A percentile compares a stretch with the other conserved stretches of the same genome.
These are phyloP conservation scores for Peronospora tabacina DNA, from an alignment of 352 stramenopile genomes.

Conservation along the genomic window DNA sequence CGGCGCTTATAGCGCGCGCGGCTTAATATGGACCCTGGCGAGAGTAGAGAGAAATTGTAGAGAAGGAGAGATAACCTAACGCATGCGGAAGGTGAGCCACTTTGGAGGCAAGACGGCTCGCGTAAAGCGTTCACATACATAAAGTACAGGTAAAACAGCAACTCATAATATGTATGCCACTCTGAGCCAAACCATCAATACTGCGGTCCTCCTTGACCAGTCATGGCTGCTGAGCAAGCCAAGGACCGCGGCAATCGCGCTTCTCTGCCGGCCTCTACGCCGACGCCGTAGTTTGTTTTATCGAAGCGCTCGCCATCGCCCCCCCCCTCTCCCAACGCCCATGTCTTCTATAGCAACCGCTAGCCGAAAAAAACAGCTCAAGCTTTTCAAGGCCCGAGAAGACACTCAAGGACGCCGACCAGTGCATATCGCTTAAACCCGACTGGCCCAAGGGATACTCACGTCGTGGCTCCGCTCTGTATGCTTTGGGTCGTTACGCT, in stretches of 20 bases:
- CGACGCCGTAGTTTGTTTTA: constrained; percentile 66
- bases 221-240: constrained; percentile 79
- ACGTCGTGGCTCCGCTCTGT: constrained; percentile 71
- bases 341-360: constrained; percentile 82
- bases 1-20: no score
- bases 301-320: constrained; percentile 63
- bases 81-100: no score
- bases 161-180: no score
- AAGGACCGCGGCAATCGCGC: constrained; percentile 81
- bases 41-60: no score
- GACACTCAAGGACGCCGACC: constrained; percentile 70
- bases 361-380: constrained; percentile 77
- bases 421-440: constrained; percentile 66
- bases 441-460: constrained; percentile 86
- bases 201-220: not conserved
- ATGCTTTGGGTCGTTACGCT: constrained; percentile 48
- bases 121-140: no score
- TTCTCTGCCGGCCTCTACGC: constrained; percentile 64
- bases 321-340: constrained; percentile 28
- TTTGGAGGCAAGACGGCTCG: no score
- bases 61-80: no score
- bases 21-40: no score
- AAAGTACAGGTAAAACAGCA: no score
- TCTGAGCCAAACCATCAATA: no score
- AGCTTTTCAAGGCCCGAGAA: constrained; percentile 55